Evolutionary conservation across 305 asterid species (phyloP).

Genomic region (Fraxinus paxiana): DNA sequence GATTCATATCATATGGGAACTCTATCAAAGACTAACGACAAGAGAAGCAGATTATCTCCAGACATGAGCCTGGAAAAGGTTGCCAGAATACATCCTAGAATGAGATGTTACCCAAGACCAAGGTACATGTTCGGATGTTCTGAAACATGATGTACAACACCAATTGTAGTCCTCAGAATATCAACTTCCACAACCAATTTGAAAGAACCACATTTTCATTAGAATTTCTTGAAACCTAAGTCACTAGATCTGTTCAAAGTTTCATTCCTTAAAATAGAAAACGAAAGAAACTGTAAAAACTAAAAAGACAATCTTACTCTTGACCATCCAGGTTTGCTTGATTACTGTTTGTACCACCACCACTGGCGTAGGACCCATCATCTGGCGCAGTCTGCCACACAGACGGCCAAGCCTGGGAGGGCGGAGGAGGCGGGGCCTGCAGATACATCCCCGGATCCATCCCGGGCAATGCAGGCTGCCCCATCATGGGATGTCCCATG

Average conservation of each 20-base stretch:
- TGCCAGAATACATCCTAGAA: background rate
- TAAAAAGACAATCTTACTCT: conserved; percentile 25
- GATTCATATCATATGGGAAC: background rate
- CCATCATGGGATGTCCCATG: conserved; percentile 49
- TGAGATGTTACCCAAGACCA: background rate
- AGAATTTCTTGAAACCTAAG: background rate
- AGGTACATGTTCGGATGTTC: background rate
- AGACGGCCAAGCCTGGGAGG: conserved; percentile 55
- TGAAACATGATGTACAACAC: background rate
- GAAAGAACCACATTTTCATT: background rate
- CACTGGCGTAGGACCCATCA: conserved; percentile 38
- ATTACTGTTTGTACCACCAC: conserved; percentile 30
- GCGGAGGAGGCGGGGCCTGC: conserved; percentile 35
- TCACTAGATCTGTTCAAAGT: background rate
- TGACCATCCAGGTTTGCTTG: conserved; percentile 44
- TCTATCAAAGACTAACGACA: background rate
- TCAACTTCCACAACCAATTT: background rate
- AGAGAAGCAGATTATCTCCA: background rate
- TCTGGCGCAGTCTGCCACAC: conserved; percentile 40
- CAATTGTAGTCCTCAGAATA: background rate
- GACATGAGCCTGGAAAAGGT: background rate
- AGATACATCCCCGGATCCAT: conserved; percentile 38
- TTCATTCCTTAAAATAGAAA: background rate
- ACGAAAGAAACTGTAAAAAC: background rate
- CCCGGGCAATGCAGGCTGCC: conserved; percentile 36